Conservation (phyloP, 108 stramenopile species). For the Cyclotella cryptica region DNA sequence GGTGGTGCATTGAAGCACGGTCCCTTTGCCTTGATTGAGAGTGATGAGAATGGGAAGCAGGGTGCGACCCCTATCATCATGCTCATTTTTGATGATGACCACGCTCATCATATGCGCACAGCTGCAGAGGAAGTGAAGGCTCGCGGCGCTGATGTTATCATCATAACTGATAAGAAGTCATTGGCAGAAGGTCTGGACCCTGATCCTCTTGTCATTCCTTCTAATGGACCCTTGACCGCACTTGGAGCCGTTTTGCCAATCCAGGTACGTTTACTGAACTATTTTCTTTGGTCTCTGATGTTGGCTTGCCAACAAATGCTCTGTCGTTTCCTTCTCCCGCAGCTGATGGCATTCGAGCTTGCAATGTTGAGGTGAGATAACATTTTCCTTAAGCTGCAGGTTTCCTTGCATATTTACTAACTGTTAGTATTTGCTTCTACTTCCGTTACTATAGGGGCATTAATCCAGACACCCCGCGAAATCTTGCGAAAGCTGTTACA, state of each 20-base stretch:
- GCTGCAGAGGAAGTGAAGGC: conserved; percentile 97
- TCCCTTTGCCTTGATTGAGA: conserved; percentile 1
- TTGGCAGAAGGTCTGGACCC: conserved; percentile 85
- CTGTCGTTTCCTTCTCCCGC: not conserved
- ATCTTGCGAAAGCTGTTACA: conserved; percentile 98
- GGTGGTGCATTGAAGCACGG: conserved; percentile 7
- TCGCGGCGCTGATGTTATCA: conserved; percentile 95
- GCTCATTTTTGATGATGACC: conserved; percentile 97
- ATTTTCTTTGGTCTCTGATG: too few relatives aligned
- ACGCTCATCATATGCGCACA: conserved; percentile 94
- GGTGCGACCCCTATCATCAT: not conserved
- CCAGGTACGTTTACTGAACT: conserved; percentile 52
- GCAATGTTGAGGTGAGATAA: not conserved
- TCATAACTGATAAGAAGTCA: conserved; percentile 88
- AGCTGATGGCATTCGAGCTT: not conserved
- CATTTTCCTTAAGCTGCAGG: too few relatives aligned
- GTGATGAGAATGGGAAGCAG: conserved; percentile 1
- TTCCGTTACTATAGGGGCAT: not conserved
- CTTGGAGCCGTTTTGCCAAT: conserved; percentile 94
- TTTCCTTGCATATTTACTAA: too few relatives aligned
- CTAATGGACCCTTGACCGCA: conserved; percentile 95
- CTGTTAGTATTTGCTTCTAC: too few relatives aligned
- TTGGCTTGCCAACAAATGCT: too few relatives aligned
- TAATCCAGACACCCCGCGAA: not conserved
- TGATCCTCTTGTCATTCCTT: conserved; percentile 94